A percentile compares a stretch with the other conserved stretches of the same genome.
These are phyloP conservation scores for Leucocoprinus leucothites DNA, from an alignment of 768 basidiomycete genomes.

Conservation along the genomic window DNA sequence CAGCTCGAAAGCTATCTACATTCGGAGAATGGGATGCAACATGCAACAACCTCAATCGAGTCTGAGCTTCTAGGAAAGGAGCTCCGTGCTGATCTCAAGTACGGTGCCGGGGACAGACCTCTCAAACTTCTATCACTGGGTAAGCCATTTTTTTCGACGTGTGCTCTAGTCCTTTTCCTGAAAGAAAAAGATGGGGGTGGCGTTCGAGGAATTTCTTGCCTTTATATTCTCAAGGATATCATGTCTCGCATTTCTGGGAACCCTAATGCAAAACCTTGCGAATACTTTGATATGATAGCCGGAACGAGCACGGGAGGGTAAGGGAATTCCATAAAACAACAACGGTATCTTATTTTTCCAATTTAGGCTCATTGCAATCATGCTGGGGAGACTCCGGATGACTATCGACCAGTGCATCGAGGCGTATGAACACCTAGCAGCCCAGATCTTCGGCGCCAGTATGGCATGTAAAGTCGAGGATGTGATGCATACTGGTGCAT, in stretches of 20 bases:
- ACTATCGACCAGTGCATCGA: conserved; percentile 29
- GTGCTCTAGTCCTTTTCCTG: too few relatives aligned
- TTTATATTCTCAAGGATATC: conserved; percentile 27
- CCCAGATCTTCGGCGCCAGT: conserved; percentile 26
- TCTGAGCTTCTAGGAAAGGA: conserved; percentile 22
- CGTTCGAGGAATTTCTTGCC: conserved; percentile 30
- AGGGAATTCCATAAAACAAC: neutral
- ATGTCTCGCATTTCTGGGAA: conserved; percentile 25
- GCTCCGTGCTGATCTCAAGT: conserved; percentile 22
- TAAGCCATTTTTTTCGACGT: too few relatives aligned
- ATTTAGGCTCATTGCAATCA: conserved; percentile 30
- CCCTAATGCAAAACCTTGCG: conserved; percentile 22
- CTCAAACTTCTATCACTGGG: conserved; percentile 25
- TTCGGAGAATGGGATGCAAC: conserved; percentile 16
- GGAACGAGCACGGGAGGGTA: conserved; percentile 34
- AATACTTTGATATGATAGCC: conserved; percentile 33
- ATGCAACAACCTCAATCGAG: conserved; percentile 22
- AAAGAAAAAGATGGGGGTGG: conserved; percentile 30
- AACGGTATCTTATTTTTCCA: neutral
- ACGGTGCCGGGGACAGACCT: conserved; percentile 18
- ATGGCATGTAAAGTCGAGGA: conserved; percentile 13
- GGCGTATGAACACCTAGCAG: conserved; percentile 24
- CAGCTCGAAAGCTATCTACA: conserved; percentile 19
- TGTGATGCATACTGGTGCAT: conserved; percentile 20
- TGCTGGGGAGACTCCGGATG: conserved; percentile 36